Evolutionary conservation across 2,329 filamentous ascomycete species (phyloP).

Genomic region (Trichophyton mentagrophytes): DNA sequence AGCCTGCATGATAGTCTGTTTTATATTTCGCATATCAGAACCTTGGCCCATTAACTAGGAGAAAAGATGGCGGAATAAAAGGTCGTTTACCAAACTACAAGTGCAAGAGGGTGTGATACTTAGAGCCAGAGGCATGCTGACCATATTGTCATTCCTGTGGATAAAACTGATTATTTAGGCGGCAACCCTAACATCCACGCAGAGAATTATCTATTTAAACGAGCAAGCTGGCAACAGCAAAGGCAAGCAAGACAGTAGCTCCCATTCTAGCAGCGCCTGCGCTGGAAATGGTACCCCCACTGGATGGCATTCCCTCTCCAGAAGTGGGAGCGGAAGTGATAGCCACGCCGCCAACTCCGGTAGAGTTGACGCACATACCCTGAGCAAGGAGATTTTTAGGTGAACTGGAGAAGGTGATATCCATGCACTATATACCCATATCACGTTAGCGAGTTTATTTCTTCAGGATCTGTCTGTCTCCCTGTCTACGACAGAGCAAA

Average conservation of each 20-base stretch:
- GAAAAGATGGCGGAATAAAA: too few species aligned
- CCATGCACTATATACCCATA: slow-evolving; percentile 27
- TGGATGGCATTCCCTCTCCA: not conserved
- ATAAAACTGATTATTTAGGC: too few species aligned
- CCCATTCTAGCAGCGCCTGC: not conserved
- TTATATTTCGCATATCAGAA: not conserved
- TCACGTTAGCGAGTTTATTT: too few species aligned
- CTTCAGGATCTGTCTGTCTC: too few species aligned
- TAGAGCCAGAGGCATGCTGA: too few species aligned
- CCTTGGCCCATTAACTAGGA: too few species aligned
- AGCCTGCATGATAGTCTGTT: not conserved
- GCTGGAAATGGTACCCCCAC: not conserved
- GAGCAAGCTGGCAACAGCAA: not conserved
- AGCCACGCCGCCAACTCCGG: slow-evolving; percentile 25
- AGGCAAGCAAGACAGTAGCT: not conserved
- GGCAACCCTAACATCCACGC: too few species aligned
- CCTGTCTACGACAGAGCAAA: too few species aligned
- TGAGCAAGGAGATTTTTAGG: slow-evolving; percentile 22
- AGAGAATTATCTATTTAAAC: not conserved
- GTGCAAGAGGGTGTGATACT: too few species aligned
- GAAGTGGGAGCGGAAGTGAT: slow-evolving; percentile 8
- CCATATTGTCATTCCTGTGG: too few species aligned
- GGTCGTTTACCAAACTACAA: too few species aligned
- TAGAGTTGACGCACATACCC: slow-evolving; percentile 29
- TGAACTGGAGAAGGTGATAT: slow-evolving; percentile 32